Base-by-base conservation (phyloP, 176 grass and related monocot genomes). In the Canna indica region DNA sequence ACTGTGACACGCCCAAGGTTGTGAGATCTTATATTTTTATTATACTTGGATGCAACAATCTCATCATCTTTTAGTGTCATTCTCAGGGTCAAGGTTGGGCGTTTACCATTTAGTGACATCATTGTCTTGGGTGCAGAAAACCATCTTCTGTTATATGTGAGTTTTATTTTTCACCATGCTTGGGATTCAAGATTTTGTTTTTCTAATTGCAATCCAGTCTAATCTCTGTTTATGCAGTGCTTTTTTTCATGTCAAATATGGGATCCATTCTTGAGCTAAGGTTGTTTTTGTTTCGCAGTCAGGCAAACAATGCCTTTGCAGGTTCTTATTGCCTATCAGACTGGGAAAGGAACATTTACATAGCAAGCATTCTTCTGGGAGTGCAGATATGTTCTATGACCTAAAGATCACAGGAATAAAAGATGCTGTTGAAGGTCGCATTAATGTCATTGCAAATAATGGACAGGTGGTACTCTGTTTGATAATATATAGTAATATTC, bases 301-400 rank as follows among this genome's bases (percentile, higher is more conserved):
- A 59, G 92, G 92, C 82, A 88, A 85, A 59, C 83, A 89, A 79
- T 96, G 92, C 76, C 85, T 96, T 46, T 96, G 92, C 82, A 86
- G 81, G 80, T 96, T 85, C 70, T 78, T 50, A 54, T 83, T 96
- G 16, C 88, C 88, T 80, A 82, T 66, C 82, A 76, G 71, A 52
- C 61, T 86, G 57, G 83, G 88, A 31, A 88, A 74, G 44, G 64
- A 44, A 50, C 16, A 85, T 68, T 54, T 81, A 66, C 76, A 64
- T 56, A 22, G 33, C 2, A 54, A 74, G 8, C 67, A 74, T 53
- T 81, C 68, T 74, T 53, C 59, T 10, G 62, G 79, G 59, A 70
- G 36, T 76, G 58, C 63, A 69, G 36, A 83, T 34, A 70, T 75
- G 70, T 75, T 54, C 74, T 86, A 61, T 75, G 82, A 83, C 59